phyloP scores from a whole-genome alignment of 179 eudicot species.

The Carnegiea gigantea region DNA sequence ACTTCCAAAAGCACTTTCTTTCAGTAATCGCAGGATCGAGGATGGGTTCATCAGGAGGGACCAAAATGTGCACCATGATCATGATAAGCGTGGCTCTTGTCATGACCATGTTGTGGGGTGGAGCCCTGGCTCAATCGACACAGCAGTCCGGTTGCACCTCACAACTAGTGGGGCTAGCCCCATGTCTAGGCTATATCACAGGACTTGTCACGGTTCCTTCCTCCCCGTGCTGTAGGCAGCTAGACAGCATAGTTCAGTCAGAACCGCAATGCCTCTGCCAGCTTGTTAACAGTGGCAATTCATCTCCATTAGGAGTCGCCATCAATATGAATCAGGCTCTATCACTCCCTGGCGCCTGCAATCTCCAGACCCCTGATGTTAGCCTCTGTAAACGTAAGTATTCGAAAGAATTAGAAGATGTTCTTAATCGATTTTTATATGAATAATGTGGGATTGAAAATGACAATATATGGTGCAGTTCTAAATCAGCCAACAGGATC shows the following conservation, averaged over 20 bases:
- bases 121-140: conserved; percentile 39
- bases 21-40: background rate
- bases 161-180: conserved; percentile 50
- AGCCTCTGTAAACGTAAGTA: conserved; percentile 34
- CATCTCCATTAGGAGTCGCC: conserved; percentile 40
- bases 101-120: conserved; percentile 18
- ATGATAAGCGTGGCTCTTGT: conserved; percentile 12
- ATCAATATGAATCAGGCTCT: conserved; percentile 55
- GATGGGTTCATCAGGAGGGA: conserved; percentile 17
- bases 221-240: conserved; percentile 50
- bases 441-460: background rate
- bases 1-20: background rate
- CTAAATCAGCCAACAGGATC: conserved; percentile 21
- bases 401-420: no score
- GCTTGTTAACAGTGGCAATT: conserved; percentile 42
- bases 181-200: conserved; percentile 56
- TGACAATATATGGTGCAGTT: conserved; percentile 8
- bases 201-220: conserved; percentile 47
- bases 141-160: conserved; percentile 36
- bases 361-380: conserved; percentile 37
- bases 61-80: conserved; percentile 8
- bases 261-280: conserved; percentile 60
- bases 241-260: conserved; percentile 47
- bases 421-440: background rate
- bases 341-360: conserved; percentile 51